These are phyloP conservation scores for Selaginella tamariscina DNA, from an alignment of 75 land plant species.

Conservation along the genomic window DNA sequence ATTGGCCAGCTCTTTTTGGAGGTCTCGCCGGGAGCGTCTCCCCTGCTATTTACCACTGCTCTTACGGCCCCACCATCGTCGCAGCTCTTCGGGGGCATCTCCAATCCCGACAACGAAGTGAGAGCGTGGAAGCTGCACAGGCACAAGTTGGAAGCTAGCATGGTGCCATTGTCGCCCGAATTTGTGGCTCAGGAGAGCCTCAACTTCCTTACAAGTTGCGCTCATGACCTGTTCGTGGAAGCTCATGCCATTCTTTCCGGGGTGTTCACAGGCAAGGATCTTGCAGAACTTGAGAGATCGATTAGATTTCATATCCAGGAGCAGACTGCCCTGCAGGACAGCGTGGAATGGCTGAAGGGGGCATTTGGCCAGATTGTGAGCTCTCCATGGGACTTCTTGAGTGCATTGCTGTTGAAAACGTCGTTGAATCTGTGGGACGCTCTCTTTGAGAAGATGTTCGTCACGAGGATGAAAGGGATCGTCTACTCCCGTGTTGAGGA, in stretches of 20 bases:
- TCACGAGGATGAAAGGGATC: conserved; percentile 59
- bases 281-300: conserved; percentile 45
- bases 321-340: conserved; percentile 53
- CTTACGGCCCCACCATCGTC: conserved; percentile 80
- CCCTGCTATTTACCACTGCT: conserved; percentile 62
- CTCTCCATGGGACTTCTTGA: conserved; percentile 77
- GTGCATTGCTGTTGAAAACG: conserved; percentile 61
- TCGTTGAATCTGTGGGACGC: conserved; percentile 65
- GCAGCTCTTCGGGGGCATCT: conserved; percentile 92
- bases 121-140: conserved; percentile 66
- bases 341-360: conserved; percentile 74
- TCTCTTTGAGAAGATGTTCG: conserved; percentile 69
- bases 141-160: conserved; percentile 64
- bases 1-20: conserved; percentile 76
- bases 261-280: conserved; percentile 42
- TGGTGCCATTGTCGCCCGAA: conserved; percentile 43
- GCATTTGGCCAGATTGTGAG: conserved; percentile 74
- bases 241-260: conserved; percentile 36
- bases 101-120: conserved; percentile 89
- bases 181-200: conserved; percentile 49
- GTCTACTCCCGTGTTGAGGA: conserved; percentile 38
- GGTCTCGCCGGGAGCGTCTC: conserved; percentile 59
- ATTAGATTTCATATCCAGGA: conserved; percentile 53
- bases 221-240: conserved; percentile 41
- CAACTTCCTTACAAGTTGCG: conserved; percentile 58